Percentiles rank a stretch among this genome's conserved stretches.
Evolutionary conservation across 164 flowering plant species (phyloP).

Genomic region (Annona cherimola): DNA sequence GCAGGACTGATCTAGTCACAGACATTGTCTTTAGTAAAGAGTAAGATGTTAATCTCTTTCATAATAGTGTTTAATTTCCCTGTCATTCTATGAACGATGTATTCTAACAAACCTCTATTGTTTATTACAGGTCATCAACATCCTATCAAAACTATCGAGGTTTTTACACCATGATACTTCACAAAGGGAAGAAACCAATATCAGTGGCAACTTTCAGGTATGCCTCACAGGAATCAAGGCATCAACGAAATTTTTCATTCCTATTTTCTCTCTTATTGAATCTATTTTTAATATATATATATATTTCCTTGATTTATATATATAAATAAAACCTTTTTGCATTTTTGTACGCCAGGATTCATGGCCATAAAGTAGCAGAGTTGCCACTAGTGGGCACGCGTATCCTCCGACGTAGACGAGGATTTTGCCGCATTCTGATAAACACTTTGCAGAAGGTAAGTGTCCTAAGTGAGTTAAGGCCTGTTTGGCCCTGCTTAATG

Average conservation of each 20-base stretch:
- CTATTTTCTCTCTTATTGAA: not conserved
- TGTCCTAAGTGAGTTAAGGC: too few species aligned
- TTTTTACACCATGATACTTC: not conserved
- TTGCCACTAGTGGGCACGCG: conserved; percentile 83
- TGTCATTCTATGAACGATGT: not conserved
- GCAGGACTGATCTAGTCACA: conserved; percentile 50
- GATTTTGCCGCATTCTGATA: conserved; percentile 81
- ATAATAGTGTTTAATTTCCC: not conserved
- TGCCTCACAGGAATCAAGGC: not conserved
- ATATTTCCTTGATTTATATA: not conserved
- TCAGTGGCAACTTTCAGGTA: not conserved
- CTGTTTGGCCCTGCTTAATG: too few species aligned
- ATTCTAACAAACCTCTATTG: not conserved
- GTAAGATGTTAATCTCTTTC: conserved; percentile 27
- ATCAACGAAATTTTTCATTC: not conserved
- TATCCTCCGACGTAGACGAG: conserved; percentile 60
- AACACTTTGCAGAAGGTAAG: conserved; percentile 48
- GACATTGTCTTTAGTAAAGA: conserved; percentile 65
- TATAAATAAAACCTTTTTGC: not conserved
- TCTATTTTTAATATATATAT: too few species aligned
- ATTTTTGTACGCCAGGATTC: conserved; percentile 38
- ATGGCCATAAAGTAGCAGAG: conserved; percentile 80
- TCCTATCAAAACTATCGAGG: not conserved
- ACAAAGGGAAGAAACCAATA: not conserved
- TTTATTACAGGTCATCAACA: not conserved